Base-by-base conservation (phyloP, 2,329 filamentous ascomycete species). In the Ophiobolus disseminans region DNA sequence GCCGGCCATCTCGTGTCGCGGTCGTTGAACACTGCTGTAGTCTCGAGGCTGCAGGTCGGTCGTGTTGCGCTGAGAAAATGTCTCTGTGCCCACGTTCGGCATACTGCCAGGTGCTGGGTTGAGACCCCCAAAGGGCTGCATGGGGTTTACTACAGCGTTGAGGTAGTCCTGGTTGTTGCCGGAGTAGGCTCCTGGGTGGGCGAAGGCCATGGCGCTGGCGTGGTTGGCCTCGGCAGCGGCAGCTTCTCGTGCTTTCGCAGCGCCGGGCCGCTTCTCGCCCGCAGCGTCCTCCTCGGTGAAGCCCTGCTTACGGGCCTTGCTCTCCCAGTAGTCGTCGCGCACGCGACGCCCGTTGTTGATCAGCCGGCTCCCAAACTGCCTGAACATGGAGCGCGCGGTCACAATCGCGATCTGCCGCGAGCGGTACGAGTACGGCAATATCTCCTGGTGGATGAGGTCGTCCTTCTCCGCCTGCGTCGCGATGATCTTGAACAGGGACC, bases 401-500 rank as follows among this genome's bases (percentile, higher is more conserved):
- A 99, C 94, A 55, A 99, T 97, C 41, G 94, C 94, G 62, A 99
- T 99, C 75, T 99, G 94, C 40, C 94, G 86, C n/a, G 94, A 99
- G 35, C 94, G 86, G 73, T 99, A 99, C 3, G 93, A 97, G 73
- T 97, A 99, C 0, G 94, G 94, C 16, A 99, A 79, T 48, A 97
- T 95, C 66, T 97, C 94, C 76, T 97, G 92, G 56, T 87, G 82
- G 39, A 99, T 96, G 13, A 99, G 80, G 66, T 97, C 91, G 72
- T 99, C 94, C 80, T 99, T 99, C 72, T 99, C 94, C 21, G 88
- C 80, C 72, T 97, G 93, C 54, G 89, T 95, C 48, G 93, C 93
- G 65, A 99, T 99, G 68, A 99, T 99, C 76, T 99, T 99, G 81
- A 85, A 96, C 7, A 99, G 80, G 2, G 94, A 97, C 58, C 93